Evolutionary conservation across 257 asterid genomes (phyloP).

Genomic region (Petunia axillaris): DNA sequence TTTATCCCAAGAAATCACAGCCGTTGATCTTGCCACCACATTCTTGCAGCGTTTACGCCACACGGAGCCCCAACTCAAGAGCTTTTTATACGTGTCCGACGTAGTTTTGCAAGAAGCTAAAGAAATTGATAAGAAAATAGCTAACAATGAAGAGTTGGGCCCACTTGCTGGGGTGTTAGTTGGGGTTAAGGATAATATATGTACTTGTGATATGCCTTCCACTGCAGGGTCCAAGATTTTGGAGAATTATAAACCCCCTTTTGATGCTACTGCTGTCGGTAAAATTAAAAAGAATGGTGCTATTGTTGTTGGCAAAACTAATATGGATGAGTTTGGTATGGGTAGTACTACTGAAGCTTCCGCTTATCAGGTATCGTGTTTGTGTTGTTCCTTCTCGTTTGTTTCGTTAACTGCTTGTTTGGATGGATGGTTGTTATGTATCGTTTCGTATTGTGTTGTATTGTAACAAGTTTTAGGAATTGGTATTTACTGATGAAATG

Average conservation of each 20-base stretch:
- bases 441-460: no score
- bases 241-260: slow-evolving; percentile 83
- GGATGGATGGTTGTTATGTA: no score
- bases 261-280: slow-evolving; percentile 87
- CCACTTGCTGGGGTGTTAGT: slow-evolving; percentile 86
- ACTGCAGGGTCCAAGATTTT: slow-evolving; percentile 88
- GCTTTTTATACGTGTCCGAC: slow-evolving; percentile 76
- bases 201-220: slow-evolving; percentile 86
- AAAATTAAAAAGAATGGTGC: slow-evolving; percentile 82
- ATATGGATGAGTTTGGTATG: slow-evolving; percentile 99
- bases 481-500: neutral
- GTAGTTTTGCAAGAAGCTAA: slow-evolving; percentile 65
- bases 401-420: neutral
- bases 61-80: slow-evolving; percentile 75
- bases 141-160: slow-evolving; percentile 61
- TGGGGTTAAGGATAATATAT: slow-evolving; percentile 91
- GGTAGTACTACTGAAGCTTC: slow-evolving; percentile 96
- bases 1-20: slow-evolving; percentile 68
- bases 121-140: slow-evolving; percentile 66
- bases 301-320: slow-evolving; percentile 86
- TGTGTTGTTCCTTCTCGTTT: neutral
- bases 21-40: slow-evolving; percentile 67
- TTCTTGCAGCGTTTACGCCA: slow-evolving; percentile 74
- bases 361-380: slow-evolving; percentile 66
- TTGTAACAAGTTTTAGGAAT: neutral